phyloP scores from a whole-genome alignment of 1,284 basidiomycete genomes.

The Fomitiporia mediterranea region DNA sequence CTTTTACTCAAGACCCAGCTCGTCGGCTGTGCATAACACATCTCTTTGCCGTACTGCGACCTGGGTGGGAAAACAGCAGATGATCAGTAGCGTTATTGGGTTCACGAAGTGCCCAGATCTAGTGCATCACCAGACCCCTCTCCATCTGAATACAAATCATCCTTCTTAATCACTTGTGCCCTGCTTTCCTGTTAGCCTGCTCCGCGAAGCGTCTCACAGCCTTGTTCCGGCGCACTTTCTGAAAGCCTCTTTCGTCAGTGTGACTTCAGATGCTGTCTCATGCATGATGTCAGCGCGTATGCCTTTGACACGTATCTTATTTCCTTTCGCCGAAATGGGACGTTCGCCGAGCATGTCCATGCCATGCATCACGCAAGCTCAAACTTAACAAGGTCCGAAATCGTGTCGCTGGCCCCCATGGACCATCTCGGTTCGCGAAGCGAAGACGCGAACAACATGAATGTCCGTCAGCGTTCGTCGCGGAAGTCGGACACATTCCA shows the following conservation, averaged over 20 bases:
- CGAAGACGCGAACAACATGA: too few species aligned
- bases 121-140: not conserved
- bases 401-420: not conserved
- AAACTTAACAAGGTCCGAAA: slow-evolving; percentile 1
- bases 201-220: not conserved
- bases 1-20: not conserved
- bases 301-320: not conserved
- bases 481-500: too few species aligned
- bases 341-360: too few species aligned
- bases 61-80: not conserved
- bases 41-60: not conserved
- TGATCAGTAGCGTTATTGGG: not conserved
- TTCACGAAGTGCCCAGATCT: slow-evolving; percentile 1
- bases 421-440: slow-evolving; percentile 4
- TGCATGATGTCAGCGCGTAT: not conserved
- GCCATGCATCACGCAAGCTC: too few species aligned
- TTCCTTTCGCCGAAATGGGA: too few species aligned
- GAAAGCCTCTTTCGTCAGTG: not conserved
- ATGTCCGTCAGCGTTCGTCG: too few species aligned
- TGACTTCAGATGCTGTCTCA: not conserved
- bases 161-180: not conserved
- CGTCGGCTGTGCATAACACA: not conserved
- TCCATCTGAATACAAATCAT: not conserved
- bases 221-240: not conserved
- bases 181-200: not conserved